A percentile compares a stretch with the other conserved stretches of the same genome.
phyloP scores from a whole-genome alignment of 75 land plant genomes.

The Chamaecyparis obtusa region DNA sequence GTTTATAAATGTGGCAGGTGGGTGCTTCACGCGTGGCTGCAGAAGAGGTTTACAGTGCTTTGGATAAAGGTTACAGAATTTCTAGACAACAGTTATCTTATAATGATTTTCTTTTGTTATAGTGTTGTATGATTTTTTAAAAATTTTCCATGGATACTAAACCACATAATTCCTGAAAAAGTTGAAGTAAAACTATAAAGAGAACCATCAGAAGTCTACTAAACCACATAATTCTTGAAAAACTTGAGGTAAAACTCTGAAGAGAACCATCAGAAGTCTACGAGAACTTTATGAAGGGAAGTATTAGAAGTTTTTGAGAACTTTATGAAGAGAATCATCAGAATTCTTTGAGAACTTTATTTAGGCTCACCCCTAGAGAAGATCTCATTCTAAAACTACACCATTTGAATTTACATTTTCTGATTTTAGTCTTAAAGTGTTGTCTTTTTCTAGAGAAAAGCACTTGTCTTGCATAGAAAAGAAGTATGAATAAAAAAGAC shows the following conservation, averaged over 20 bases:
- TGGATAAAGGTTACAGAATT: slow-evolving; percentile 6
- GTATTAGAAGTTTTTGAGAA: neutral
- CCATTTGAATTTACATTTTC: neutral
- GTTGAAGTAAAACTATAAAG: neutral
- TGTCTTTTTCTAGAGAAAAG: neutral
- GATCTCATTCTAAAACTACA: neutral
- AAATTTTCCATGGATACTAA: neutral
- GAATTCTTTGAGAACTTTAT: neutral
- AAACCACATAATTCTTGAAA: neutral
- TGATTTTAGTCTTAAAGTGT: neutral
- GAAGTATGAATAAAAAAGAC: neutral
- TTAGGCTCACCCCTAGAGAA: neutral
- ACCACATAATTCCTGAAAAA: neutral
- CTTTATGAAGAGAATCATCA: too few species aligned
- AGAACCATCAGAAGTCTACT: neutral
- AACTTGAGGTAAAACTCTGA: neutral
- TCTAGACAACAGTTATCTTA: neutral
- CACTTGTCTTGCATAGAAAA: neutral
- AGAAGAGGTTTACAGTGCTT: slow-evolving; percentile 53
- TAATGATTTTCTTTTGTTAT: neutral
- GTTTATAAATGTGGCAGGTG: slow-evolving; percentile 42
- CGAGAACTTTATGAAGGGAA: neutral
- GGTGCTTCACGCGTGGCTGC: slow-evolving; percentile 58
- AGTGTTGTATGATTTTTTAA: neutral
- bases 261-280: neutral